Evolutionary conservation across 768 basidiomycete species (phyloP).

Genomic region (Rhodotorula toruloides): DNA sequence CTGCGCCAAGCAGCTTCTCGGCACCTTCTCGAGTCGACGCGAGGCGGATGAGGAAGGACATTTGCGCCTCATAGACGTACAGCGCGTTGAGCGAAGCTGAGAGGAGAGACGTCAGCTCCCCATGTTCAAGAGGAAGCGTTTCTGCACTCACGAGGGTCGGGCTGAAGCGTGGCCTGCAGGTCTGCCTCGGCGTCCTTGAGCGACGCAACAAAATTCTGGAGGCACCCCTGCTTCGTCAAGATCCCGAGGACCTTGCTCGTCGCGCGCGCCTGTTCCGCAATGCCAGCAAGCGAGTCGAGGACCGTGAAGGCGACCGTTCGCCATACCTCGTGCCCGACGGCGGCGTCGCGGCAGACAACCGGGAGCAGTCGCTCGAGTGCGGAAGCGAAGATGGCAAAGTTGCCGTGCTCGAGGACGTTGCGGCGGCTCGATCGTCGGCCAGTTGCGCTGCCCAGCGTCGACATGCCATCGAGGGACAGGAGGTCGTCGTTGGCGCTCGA

Average conservation of each 20-base stretch:
- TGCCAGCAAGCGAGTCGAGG: constrained; percentile 69
- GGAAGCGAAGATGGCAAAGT: constrained; percentile 62
- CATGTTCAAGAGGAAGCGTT: not conserved
- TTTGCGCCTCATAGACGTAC: constrained; percentile 92
- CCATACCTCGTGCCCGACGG: constrained; percentile 94
- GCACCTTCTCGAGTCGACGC: constrained; percentile 77
- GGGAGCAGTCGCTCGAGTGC: constrained; percentile 67
- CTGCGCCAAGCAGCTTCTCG: constrained; percentile 73
- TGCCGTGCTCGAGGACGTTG: constrained; percentile 58
- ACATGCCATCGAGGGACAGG: constrained; percentile 40
- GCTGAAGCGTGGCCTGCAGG: constrained; percentile 69
- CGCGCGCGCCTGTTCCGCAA: constrained; percentile 50
- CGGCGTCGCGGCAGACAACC: constrained; percentile 77
- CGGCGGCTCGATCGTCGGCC: not conserved
- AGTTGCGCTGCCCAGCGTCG: constrained; percentile 48
- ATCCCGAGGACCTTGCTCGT: constrained; percentile 64
- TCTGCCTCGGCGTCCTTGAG: constrained; percentile 75
- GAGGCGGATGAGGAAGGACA: constrained; percentile 80
- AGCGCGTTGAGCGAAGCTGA: constrained; percentile 81
- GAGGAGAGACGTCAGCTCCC: constrained; percentile 3
- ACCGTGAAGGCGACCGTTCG: constrained; percentile 90
- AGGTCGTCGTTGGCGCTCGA: constrained; percentile 27
- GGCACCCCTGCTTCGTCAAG: constrained; percentile 67
- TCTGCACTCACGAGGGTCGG: constrained; percentile 70
- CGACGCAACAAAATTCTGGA: constrained; percentile 73